Base-by-base conservation (phyloP, 495 filamentous ascomycete genomes). In the Ascodesmis nigricans region DNA sequence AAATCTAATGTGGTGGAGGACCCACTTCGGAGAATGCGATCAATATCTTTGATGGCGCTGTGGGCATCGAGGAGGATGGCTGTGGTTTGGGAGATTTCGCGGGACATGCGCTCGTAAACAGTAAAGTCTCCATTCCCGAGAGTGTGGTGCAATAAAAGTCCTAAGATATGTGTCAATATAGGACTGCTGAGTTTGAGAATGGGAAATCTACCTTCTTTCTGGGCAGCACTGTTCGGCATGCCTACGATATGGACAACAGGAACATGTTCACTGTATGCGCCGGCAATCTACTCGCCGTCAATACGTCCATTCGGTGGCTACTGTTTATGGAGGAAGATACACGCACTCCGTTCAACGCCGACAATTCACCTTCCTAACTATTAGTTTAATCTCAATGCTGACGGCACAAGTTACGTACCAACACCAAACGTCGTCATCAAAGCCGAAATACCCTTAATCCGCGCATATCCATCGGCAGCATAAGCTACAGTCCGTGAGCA, bases 81-180 rank as follows among this genome's bases (percentile, higher is more conserved):
- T 21, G 70, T 59, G 20, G 69, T 65, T 50, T 71, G 77, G 4
- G 78, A 74, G 41, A 92, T 72, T 15, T 65, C 55, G 9, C 58
- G 56, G 49, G 61, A 74, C 75, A 93, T 92, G 40, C 72, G 64
- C 41, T 66, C 59, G 48, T 87, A 92, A n/a, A 77, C 78, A 36
- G 75, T 69, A 54, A 77, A 87, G 50, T 87, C 74, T 19, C 83
- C 83, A 48, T 91, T 87, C 21, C 81, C 83, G 9, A 95, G 71
- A 1, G 83, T 91, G 55, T 95, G 84, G 52, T 95, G 84, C 8
- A 95, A 62, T n/a, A 90, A 59, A 51, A 71, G 49, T 11, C 31
- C 34, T 38, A 14, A n/a, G 21, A 13, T 11, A 7, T 9, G 10
- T 3, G 24, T 27, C 14, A 9, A 27, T 27, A 4, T 9, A 27